A percentile compares a stretch with the other conserved stretches of the same genome.
Evolutionary conservation across 2,329 filamentous ascomycete genomes (phyloP).

Genomic region (Talaromyces sp.): DNA sequence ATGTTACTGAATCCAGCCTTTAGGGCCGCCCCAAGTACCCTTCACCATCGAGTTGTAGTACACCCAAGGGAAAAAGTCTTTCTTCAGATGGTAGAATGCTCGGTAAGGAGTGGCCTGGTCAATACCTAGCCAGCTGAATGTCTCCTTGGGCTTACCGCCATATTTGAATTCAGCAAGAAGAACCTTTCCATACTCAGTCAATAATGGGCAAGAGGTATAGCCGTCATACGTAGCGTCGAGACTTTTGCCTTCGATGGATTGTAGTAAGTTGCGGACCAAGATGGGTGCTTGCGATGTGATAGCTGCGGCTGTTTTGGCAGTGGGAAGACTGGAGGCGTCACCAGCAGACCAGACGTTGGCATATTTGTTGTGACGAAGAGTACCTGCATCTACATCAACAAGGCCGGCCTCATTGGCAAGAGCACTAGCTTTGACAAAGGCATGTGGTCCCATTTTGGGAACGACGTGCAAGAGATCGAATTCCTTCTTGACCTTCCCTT

Average conservation of each 20-base stretch:
- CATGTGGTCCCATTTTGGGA: slow-evolving; percentile 55
- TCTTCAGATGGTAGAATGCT: slow-evolving; percentile 58
- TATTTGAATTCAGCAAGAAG: slow-evolving; percentile 62
- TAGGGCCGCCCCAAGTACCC: slow-evolving; percentile 57
- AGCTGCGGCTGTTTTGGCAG: slow-evolving; percentile 52
- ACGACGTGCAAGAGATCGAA: slow-evolving; percentile 54
- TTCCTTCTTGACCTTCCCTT: slow-evolving; percentile 38
- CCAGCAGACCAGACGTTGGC: slow-evolving; percentile 55
- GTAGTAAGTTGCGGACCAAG: slow-evolving; percentile 45
- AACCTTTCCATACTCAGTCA: slow-evolving; percentile 56
- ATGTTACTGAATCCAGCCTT: slow-evolving; percentile 38
- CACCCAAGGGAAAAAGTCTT: slow-evolving; percentile 63
- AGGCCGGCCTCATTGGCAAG: slow-evolving; percentile 52
- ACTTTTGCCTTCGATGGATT: slow-evolving; percentile 41
- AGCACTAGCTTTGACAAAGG: slow-evolving; percentile 48
- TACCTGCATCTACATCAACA: slow-evolving; percentile 53
- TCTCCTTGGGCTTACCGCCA: slow-evolving; percentile 57
- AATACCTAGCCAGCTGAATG: slow-evolving; percentile 52
- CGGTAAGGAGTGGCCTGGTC: slow-evolving; percentile 53
- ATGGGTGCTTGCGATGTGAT: slow-evolving; percentile 49
- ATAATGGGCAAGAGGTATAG: slow-evolving; percentile 51
- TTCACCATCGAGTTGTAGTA: slow-evolving; percentile 57
- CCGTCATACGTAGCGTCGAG: slow-evolving; percentile 46
- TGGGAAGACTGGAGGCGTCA: slow-evolving; percentile 55
- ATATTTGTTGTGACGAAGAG: slow-evolving; percentile 49